Conservation (phyloP, 2,329 filamentous ascomycete genomes). For the Coniochaeta hoffmannii region DNA sequence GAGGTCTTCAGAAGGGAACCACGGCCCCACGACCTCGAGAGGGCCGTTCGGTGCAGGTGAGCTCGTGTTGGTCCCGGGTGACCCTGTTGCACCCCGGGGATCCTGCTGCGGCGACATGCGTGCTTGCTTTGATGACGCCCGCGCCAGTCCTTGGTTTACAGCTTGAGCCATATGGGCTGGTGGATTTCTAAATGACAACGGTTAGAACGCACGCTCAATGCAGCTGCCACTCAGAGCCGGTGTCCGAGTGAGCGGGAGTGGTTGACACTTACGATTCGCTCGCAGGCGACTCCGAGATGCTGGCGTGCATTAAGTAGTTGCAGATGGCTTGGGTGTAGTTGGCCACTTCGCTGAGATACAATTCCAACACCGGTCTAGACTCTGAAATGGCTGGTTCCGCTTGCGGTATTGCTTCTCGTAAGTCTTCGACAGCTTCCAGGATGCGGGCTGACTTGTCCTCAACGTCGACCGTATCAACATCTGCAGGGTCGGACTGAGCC, state of each 20-base stretch:
- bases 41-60: neutral
- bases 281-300: neutral
- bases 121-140: neutral
- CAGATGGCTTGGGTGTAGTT: neutral
- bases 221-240: neutral
- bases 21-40: neutral
- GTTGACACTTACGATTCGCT: neutral
- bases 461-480: neutral
- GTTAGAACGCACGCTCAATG: neutral
- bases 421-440: neutral
- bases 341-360: neutral
- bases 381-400: neutral
- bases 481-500: neutral
- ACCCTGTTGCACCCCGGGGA: neutral
- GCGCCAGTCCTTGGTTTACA: neutral
- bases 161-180: neutral
- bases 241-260: neutral
- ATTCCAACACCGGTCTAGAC: neutral
- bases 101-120: neutral
- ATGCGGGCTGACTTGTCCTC: neutral
- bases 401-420: conserved; percentile 1
- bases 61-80: neutral
- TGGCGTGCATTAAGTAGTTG: neutral
- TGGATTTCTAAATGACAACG: neutral
- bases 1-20: neutral